Evolutionary conservation across 352 stramenopile species (phyloP).

Genomic region (Pythium vanterpoolii): DNA sequence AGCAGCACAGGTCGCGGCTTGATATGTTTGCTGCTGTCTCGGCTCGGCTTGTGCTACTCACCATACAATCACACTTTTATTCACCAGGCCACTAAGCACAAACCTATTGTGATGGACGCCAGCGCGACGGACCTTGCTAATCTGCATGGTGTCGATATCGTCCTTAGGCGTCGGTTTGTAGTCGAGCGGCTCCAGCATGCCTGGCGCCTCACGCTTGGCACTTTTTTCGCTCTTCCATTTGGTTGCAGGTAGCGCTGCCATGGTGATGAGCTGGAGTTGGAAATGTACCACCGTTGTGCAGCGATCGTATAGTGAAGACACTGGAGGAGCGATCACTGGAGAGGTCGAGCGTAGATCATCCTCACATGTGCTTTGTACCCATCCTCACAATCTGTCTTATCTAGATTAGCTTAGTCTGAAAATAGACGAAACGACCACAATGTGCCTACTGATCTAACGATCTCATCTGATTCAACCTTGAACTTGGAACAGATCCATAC

Average conservation of each 20-base stretch:
- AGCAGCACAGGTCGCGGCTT: constrained; percentile 55
- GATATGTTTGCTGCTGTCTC: constrained; percentile 47
- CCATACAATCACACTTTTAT: not conserved
- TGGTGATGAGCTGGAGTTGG: not conserved
- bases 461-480: too few relatives aligned
- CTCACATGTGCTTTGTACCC: constrained; percentile 2
- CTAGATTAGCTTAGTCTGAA: not conserved
- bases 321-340: too few relatives aligned
- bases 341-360: too few relatives aligned
- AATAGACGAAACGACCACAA: not conserved
- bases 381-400: constrained; percentile 10
- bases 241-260: constrained; percentile 17
- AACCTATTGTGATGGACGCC: too few relatives aligned
- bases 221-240: constrained; percentile 27
- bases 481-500: not conserved
- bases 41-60: constrained; percentile 32
- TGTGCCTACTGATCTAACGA: not conserved
- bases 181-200: constrained; percentile 57
- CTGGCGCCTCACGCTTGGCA: constrained; percentile 32
- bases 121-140: constrained; percentile 42
- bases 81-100: not conserved
- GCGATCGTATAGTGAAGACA: too few relatives aligned
- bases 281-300: not conserved
- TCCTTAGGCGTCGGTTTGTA: constrained; percentile 63
- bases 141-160: constrained; percentile 47